phyloP scores from a whole-genome alignment of 208 protist genomes.

The Acanthamoeba castellanii region DNA sequence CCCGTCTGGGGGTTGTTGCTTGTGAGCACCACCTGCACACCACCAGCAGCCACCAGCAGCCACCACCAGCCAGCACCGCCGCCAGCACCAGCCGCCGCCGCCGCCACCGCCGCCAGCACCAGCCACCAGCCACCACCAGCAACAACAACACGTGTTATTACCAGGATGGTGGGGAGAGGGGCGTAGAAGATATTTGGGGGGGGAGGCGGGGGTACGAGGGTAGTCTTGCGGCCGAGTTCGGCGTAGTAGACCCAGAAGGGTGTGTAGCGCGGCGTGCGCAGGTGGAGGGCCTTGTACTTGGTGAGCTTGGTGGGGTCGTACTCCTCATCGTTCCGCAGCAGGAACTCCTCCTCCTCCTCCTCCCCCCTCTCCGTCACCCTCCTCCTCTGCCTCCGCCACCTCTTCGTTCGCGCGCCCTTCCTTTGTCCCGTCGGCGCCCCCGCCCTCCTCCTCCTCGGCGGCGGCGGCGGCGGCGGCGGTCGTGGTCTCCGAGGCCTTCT shows the following conservation, averaged over 20 bases:
- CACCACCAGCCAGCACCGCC: too few species aligned
- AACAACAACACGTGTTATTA: too few species aligned
- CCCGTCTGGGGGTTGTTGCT: not conserved
- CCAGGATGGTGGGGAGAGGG: too few species aligned
- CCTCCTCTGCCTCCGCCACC: not conserved
- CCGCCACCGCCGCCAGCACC: too few species aligned
- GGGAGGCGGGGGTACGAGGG: not conserved
- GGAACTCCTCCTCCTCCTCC: constrained; percentile 17
- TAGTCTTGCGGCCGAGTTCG: constrained; percentile 21
- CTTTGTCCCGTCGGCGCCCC: not conserved
- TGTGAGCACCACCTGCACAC: not conserved
- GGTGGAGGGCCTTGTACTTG: constrained; percentile 34
- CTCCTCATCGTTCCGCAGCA: not conserved
- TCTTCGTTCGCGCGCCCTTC: not conserved
- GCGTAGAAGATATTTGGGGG: not conserved
- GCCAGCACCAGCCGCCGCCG: too few species aligned
- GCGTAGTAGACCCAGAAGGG: constrained; percentile 53
- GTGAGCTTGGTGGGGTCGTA: constrained; percentile 35
- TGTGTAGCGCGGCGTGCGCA: constrained; percentile 4
- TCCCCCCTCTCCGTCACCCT: not conserved
- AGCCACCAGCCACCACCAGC: too few species aligned
- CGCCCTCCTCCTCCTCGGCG: not conserved
- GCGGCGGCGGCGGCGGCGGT: not conserved
- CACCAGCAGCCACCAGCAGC: too few species aligned
- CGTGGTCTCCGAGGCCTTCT: too few species aligned